These are phyloP conservation scores for Cyberlindnera sargentensis DNA, from an alignment of 805 yeast genomes.

Conservation along the genomic window DNA sequence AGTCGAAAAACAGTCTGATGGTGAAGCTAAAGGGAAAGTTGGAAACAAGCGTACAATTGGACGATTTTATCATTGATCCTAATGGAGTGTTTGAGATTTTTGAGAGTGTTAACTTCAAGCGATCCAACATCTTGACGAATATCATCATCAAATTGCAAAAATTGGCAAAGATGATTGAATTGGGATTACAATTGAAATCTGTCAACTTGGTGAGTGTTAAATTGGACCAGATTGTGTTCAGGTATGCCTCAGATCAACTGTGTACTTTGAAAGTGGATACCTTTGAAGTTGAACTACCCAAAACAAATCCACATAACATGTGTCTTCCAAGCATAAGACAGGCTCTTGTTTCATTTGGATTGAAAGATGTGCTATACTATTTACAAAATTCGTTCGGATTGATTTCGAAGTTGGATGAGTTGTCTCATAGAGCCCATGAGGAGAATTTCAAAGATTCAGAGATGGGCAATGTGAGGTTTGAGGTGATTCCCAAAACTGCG, in stretches of 20 bases:
- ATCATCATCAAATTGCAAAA: slow-evolving; percentile 15
- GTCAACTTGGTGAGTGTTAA: slow-evolving; percentile 20
- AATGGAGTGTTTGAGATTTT: slow-evolving; percentile 16
- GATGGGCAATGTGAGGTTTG: slow-evolving; percentile 7
- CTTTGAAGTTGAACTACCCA: slow-evolving; percentile 18
- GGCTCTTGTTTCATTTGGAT: slow-evolving; percentile 16
- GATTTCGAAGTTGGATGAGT: slow-evolving; percentile 13
- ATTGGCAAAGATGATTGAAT: slow-evolving; percentile 19
- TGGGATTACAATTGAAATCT: slow-evolving; percentile 17
- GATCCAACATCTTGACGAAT: slow-evolving; percentile 9
- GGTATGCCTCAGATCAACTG: slow-evolving; percentile 16
- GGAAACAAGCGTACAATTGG: slow-evolving; percentile 9
- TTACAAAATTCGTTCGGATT: slow-evolving; percentile 17
- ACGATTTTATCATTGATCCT: slow-evolving; percentile 16
- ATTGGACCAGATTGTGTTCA: slow-evolving; percentile 21
- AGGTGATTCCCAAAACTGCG: slow-evolving; percentile 16
- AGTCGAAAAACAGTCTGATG: slow-evolving; percentile 19
- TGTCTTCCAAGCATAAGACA: slow-evolving; percentile 19
- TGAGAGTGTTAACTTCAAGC: slow-evolving; percentile 15
- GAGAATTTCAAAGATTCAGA: slow-evolving; percentile 3
- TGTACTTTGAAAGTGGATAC: slow-evolving; percentile 17
- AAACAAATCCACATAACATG: slow-evolving; percentile 19
- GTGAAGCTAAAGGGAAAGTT: slow-evolving; percentile 30
- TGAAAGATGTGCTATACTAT: slow-evolving; percentile 16
- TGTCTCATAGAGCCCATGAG: slow-evolving; percentile 2